Conservation (phyloP, 108 stramenopile species). For the Nannochloropsis gaditana region DNA sequence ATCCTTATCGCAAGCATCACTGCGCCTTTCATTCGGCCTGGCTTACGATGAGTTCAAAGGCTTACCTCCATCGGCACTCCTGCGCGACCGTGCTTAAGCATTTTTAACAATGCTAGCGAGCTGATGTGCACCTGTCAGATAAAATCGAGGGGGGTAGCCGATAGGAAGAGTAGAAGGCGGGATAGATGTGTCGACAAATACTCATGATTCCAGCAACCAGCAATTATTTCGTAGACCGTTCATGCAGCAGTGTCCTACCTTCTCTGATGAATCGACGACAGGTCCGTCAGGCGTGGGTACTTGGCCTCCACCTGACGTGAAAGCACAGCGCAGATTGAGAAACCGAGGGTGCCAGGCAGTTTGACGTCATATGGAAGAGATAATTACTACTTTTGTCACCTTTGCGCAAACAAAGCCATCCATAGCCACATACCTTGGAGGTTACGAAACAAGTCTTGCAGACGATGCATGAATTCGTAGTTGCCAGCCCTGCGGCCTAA, state of each 20-base stretch:
- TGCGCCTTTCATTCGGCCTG: no score
- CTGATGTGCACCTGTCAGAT: constrained; percentile 78
- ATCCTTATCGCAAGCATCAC: neutral
- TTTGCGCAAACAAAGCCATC: neutral
- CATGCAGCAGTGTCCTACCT: neutral
- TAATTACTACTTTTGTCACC: no score
- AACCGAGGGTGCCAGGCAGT: no score
- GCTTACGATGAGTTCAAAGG: no score
- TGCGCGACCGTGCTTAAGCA: constrained; percentile 99
- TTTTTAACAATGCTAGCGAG: constrained; percentile 93
- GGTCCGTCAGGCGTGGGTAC: constrained; percentile 40
- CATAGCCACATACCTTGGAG: constrained; percentile 22
- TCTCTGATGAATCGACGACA: constrained; percentile 47
- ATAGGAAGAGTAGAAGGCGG: no score
- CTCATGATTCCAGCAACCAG: no score
- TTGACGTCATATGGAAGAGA: no score
- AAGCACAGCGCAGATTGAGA: neutral
- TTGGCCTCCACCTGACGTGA: constrained; percentile 24
- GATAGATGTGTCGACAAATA: no score
- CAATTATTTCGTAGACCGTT: no score
- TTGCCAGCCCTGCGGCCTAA: neutral
- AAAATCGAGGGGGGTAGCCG: constrained; percentile 30
- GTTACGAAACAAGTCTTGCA: constrained; percentile 45
- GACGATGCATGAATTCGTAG: constrained; percentile 43
- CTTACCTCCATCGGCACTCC: constrained; percentile 98